A percentile compares a stretch with the other conserved stretches of the same genome.
phyloP scores from a whole-genome alignment of 1,139 yeast genomes.

The Saccharomyces hybrid region DNA sequence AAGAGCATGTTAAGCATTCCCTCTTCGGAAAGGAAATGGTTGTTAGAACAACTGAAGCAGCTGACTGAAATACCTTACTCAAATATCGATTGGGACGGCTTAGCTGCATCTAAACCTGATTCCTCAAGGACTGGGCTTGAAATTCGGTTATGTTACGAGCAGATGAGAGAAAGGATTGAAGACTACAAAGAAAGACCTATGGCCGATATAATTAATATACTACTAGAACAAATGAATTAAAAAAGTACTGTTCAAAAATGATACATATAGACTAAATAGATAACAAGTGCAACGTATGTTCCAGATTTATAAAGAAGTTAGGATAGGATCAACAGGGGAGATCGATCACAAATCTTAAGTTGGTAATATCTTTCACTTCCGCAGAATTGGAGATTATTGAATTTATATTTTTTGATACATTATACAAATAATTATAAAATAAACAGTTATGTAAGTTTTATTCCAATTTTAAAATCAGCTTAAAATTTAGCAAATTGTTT shows the following conservation, averaged over 20 bases:
- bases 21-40: slow-evolving; percentile 45
- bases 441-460: background rate
- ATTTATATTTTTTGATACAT: slow-evolving; percentile 10
- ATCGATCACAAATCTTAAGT: background rate
- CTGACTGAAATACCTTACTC: slow-evolving; percentile 37
- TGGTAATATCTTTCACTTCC: background rate
- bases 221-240: background rate
- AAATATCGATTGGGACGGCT: slow-evolving; percentile 52
- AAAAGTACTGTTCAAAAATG: background rate
- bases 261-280: background rate
- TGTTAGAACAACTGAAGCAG: slow-evolving; percentile 41
- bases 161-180: slow-evolving; percentile 28
- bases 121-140: slow-evolving; percentile 38
- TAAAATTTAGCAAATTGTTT: slow-evolving; percentile 97
- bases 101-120: slow-evolving; percentile 38
- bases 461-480: slow-evolving; percentile 24
- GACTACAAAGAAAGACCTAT: slow-evolving; percentile 1
- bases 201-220: background rate
- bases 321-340: background rate
- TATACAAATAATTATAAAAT: slow-evolving; percentile 17
- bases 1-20: slow-evolving; percentile 16
- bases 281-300: background rate
- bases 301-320: background rate
- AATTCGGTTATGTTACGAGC: slow-evolving; percentile 36
- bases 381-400: background rate